Evolutionary conservation across 23 red algal genomes (phyloP).

Genomic region (Chondrus crispus): DNA sequence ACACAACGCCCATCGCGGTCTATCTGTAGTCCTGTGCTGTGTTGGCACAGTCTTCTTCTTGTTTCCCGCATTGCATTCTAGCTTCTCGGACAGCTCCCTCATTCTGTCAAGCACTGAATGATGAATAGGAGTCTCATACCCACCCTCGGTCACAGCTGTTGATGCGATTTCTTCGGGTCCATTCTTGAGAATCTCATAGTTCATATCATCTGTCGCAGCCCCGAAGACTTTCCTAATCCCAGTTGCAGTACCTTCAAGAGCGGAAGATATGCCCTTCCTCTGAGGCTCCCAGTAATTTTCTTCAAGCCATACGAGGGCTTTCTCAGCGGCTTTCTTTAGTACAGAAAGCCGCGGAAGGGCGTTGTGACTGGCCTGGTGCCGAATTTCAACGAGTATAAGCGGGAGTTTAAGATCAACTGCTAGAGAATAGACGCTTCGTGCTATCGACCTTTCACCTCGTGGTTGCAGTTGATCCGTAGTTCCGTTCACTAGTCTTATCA

Average conservation of each 20-base stretch:
- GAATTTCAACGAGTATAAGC: constrained; percentile 52
- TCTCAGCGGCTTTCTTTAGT: constrained; percentile 21
- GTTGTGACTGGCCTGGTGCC: constrained; percentile 49
- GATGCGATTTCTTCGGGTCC: not conserved
- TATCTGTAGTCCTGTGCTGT: not conserved
- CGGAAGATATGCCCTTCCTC: not conserved
- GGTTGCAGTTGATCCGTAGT: constrained; percentile 54
- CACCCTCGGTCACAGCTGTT: not conserved
- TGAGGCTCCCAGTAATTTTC: constrained; percentile 58
- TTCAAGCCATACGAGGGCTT: constrained; percentile 56
- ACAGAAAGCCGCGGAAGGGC: constrained; percentile 16
- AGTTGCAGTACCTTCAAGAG: not conserved
- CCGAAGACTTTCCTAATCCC: not conserved
- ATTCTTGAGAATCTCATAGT: not conserved
- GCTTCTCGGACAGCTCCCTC: not conserved
- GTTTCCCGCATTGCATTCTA: not conserved
- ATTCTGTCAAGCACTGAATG: not conserved
- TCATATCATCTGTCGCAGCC: not conserved
- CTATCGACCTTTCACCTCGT: not conserved
- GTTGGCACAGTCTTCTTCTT: not conserved
- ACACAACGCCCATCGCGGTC: not conserved
- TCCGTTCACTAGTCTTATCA: constrained; percentile 50
- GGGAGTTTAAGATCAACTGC: constrained; percentile 25
- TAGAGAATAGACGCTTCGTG: constrained; percentile 21
- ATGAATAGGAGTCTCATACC: not conserved